Conservation (phyloP, 2,329 filamentous ascomycete species). For the Didymellaceae sp. region DNA sequence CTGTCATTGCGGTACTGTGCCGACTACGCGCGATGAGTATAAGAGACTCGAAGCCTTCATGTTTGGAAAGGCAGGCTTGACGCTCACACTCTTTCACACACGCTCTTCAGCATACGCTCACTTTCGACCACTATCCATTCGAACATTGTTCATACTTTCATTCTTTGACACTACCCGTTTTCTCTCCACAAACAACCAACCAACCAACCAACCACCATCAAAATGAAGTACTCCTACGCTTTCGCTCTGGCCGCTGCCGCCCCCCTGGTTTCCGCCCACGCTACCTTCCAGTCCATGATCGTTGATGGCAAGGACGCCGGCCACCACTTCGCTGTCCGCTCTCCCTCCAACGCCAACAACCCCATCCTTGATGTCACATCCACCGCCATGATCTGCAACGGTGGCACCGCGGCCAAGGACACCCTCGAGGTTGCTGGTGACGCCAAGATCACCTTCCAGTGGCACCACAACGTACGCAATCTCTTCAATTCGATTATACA, state of each 20-base stretch:
- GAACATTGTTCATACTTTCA: conserved; percentile 28
- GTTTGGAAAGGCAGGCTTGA: conserved; percentile 38
- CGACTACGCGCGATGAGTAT: conserved; percentile 29
- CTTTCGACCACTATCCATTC: conserved; percentile 38
- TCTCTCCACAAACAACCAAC: conserved; percentile 24
- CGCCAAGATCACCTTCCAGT: conserved; percentile 55
- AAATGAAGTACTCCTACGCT: conserved; percentile 43
- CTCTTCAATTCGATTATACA: neutral
- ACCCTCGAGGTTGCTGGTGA: conserved; percentile 57
- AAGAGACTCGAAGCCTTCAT: conserved; percentile 26
- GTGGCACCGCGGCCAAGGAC: conserved; percentile 41
- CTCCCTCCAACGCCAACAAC: conserved; percentile 49
- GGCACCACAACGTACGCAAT: conserved; percentile 57
- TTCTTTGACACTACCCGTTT: conserved; percentile 31
- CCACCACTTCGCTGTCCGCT: conserved; percentile 53
- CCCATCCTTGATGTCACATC: conserved; percentile 48
- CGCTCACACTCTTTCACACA: conserved; percentile 42
- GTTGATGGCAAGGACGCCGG: conserved; percentile 48
- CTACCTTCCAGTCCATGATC: conserved; percentile 51
- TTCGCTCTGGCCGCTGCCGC: conserved; percentile 43
- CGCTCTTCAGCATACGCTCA: conserved; percentile 39
- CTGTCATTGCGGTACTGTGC: conserved; percentile 23
- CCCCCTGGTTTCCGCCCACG: conserved; percentile 44
- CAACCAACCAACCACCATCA: conserved; percentile 28
- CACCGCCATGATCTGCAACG: conserved; percentile 46